A percentile compares a stretch with the other conserved stretches of the same genome.
Conservation (phyloP, 1,284 basidiomycete genomes). For the Thelephora terrestris region DNA sequence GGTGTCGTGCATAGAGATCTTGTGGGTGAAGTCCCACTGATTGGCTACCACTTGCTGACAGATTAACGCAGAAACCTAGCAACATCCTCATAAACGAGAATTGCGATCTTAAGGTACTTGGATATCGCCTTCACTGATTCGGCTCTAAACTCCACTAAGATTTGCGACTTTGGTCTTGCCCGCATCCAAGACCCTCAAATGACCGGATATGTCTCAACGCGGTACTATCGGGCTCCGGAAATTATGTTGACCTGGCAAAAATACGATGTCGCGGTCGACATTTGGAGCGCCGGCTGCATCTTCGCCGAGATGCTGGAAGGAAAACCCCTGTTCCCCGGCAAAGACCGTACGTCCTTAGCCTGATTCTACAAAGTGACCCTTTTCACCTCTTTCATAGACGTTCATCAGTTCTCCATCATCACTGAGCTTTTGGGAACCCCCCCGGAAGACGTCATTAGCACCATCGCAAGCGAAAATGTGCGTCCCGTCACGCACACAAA, state of each 20-base stretch:
- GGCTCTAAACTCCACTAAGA: constrained; percentile 34
- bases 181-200: constrained; percentile 98
- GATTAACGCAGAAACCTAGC: constrained; percentile 77
- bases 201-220: constrained; percentile 98
- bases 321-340: constrained; percentile 97
- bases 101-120: constrained; percentile 81
- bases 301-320: constrained; percentile 99
- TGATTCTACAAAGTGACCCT: constrained; percentile 5
- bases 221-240: constrained; percentile 98
- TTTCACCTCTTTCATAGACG: constrained; percentile 46
- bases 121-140: constrained; percentile 5
- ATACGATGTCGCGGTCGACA: constrained; percentile 98
- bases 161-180: constrained; percentile 97
- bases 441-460: constrained; percentile 98
- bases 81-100: constrained; percentile 99
- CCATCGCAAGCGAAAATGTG: constrained; percentile 96
- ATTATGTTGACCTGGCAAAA: constrained; percentile 99
- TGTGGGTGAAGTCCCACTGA: constrained; percentile 30
- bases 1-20: constrained; percentile 98
- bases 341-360: constrained; percentile 67
- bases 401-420: constrained; percentile 99
- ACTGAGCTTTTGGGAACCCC: constrained; percentile 97
- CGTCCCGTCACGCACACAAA: constrained; percentile 17
- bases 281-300: constrained; percentile 99
- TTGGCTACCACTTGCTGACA: neutral